These are phyloP conservation scores for Spathaspora sp. DNA, from an alignment of 1,139 yeast species.

Conservation along the genomic window DNA sequence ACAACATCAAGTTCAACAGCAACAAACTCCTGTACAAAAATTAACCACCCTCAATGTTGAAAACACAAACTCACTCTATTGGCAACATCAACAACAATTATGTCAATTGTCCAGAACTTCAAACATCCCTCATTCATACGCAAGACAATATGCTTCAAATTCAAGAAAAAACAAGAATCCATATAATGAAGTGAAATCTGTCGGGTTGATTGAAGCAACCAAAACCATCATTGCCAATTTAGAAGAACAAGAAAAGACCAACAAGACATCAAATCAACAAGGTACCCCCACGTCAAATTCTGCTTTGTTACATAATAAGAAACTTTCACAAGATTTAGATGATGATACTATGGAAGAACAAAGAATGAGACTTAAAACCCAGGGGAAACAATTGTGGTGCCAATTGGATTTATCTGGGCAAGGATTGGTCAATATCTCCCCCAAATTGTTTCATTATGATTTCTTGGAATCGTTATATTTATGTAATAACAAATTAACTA, in stretches of 20 bases:
- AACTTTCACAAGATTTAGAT: slow-evolving; percentile 60
- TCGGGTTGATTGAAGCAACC: slow-evolving; percentile 57
- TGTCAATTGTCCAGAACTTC: slow-evolving; percentile 77
- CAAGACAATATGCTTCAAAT: slow-evolving; percentile 86
- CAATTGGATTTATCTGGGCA: slow-evolving; percentile 92
- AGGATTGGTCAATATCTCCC: slow-evolving; percentile 68
- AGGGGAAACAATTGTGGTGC: slow-evolving; percentile 87
- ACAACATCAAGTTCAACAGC: slow-evolving; percentile 19
- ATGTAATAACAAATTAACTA: slow-evolving; percentile 77
- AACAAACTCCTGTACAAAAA: slow-evolving; percentile 25
- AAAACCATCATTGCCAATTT: slow-evolving; percentile 46
- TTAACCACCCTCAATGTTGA: slow-evolving; percentile 42
- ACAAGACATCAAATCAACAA: slow-evolving; percentile 17
- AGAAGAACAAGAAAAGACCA: slow-evolving; percentile 43
- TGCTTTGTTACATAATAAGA: slow-evolving; percentile 62
- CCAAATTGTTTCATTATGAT: slow-evolving; percentile 75
- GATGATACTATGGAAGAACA: slow-evolving; percentile 80
- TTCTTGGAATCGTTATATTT: slow-evolving; percentile 86
- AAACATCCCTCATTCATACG: slow-evolving; percentile 79
- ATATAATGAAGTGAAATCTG: slow-evolving; percentile 41
- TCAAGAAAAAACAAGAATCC: slow-evolving; percentile 58
- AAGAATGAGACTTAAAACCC: slow-evolving; percentile 66
- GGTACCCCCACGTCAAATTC: slow-evolving; percentile 33
- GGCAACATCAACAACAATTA: slow-evolving; percentile 88
- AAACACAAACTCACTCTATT: slow-evolving; percentile 55